Percentiles rank a stretch among this genome's conserved stretches.
These are phyloP conservation scores for Metarhizium sp. DNA, from an alignment of 2,329 filamentous ascomycete genomes.

Conservation along the genomic window DNA sequence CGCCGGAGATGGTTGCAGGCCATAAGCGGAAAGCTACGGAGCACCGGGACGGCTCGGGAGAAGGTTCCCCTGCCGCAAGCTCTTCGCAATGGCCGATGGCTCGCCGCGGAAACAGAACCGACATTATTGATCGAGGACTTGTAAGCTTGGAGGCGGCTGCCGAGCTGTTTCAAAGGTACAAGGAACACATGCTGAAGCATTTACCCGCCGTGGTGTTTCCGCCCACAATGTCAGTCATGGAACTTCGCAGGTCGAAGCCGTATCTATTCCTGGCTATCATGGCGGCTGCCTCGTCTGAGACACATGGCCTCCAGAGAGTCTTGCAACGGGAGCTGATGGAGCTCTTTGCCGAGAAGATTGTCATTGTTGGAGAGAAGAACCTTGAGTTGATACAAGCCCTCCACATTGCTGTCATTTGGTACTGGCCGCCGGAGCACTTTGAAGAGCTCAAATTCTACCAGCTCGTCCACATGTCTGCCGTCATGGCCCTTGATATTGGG, in stretches of 20 bases:
- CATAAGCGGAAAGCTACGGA: slow-evolving; percentile 23
- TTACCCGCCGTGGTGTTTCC: slow-evolving; percentile 55
- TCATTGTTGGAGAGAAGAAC: slow-evolving; percentile 69
- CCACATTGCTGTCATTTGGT: slow-evolving; percentile 71
- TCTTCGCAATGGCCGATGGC: slow-evolving; percentile 1
- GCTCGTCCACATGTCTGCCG: slow-evolving; percentile 68
- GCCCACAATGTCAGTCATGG: slow-evolving; percentile 38
- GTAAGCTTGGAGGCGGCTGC: slow-evolving; percentile 45
- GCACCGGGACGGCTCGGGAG: slow-evolving; percentile 8
- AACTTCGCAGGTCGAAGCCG: slow-evolving; percentile 51
- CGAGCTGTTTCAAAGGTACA: slow-evolving; percentile 49
- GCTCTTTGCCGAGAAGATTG: slow-evolving; percentile 62
- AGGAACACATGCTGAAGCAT: slow-evolving; percentile 48
- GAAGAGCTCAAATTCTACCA: slow-evolving; percentile 89
- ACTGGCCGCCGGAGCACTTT: slow-evolving; percentile 71
- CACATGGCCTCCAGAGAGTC: slow-evolving; percentile 44
- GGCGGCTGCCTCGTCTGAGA: slow-evolving; percentile 52
- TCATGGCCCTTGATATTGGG: slow-evolving; percentile 78
- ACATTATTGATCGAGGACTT: slow-evolving; percentile 50
- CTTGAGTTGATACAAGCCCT: slow-evolving; percentile 76
- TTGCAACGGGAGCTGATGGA: slow-evolving; percentile 64
- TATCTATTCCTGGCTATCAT: slow-evolving; percentile 63
- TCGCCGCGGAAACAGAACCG: slow-evolving; percentile 16
- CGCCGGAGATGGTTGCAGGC: slow-evolving; percentile 9
- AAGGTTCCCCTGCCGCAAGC: neutral